Conservation (phyloP, 2,329 filamentous ascomycete genomes). For the Davidsoniella eucalypti region DNA sequence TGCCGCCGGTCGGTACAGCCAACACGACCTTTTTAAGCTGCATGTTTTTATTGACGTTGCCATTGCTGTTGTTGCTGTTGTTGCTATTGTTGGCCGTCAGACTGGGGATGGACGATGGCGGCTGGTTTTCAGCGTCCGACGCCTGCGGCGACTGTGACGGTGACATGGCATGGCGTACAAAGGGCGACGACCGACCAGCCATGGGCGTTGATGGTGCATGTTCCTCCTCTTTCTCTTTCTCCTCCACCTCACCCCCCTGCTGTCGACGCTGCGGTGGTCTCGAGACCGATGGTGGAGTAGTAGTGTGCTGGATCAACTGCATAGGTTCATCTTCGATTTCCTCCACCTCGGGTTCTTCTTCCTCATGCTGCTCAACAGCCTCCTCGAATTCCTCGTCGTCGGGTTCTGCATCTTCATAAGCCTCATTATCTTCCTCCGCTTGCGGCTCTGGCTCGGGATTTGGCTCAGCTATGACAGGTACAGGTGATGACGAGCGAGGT, state of each 20-base stretch:
- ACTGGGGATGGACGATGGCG: slow-evolving; percentile 48
- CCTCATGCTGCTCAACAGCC: slow-evolving; percentile 1
- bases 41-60: neutral
- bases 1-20: neutral
- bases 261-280: slow-evolving; percentile 14
- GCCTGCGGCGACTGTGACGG: slow-evolving; percentile 57
- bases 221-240: neutral
- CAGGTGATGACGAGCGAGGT: neutral
- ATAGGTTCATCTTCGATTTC: slow-evolving; percentile 11
- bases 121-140: slow-evolving; percentile 66
- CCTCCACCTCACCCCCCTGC: neutral
- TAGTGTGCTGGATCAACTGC: neutral
- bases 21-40: slow-evolving; percentile 7
- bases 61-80: neutral
- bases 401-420: neutral
- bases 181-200: slow-evolving; percentile 25
- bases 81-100: slow-evolving; percentile 12
- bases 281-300: slow-evolving; percentile 17
- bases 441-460: neutral
- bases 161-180: slow-evolving; percentile 36
- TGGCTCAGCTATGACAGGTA: neutral
- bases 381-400: neutral
- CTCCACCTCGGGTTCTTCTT: slow-evolving; percentile 11
- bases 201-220: slow-evolving; percentile 26
- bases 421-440: neutral